A percentile compares a stretch with the other conserved stretches of the same genome.
phyloP scores from a whole-genome alignment of 176 grass and related monocot genomes.

The Carex parvula region DNA sequence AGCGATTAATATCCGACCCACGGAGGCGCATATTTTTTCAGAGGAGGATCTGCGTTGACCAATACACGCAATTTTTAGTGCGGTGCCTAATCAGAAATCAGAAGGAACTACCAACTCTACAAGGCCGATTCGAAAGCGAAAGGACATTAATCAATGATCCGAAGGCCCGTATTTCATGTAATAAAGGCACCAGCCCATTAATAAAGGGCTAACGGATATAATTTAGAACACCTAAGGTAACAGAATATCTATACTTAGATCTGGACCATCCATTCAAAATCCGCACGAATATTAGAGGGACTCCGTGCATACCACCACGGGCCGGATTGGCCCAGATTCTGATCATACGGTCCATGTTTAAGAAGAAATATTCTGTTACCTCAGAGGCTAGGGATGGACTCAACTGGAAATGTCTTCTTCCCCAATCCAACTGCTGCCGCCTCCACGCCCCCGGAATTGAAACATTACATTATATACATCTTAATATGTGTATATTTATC shows the following conservation, averaged over 20 bases:
- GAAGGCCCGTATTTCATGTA: background rate
- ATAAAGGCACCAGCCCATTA: background rate
- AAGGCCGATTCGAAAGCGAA: background rate
- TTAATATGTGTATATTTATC: background rate
- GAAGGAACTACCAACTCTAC: too few relatives aligned
- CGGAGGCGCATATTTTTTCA: too few relatives aligned
- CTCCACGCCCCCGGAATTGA: background rate
- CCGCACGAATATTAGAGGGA: too few relatives aligned
- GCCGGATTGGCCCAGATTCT: too few relatives aligned
- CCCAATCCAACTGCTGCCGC: constrained; percentile 34
- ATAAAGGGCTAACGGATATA: background rate
- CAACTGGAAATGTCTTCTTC: constrained; percentile 31
- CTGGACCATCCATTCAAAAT: too few relatives aligned
- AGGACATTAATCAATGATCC: background rate
- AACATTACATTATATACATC: background rate
- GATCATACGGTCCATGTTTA: too few relatives aligned
- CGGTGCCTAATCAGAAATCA: background rate
- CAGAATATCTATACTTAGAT: background rate
- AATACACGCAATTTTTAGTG: background rate
- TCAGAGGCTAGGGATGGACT: too few relatives aligned
- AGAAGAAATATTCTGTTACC: too few relatives aligned
- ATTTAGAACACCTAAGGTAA: too few relatives aligned
- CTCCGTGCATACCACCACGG: too few relatives aligned
- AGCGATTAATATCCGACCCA: too few relatives aligned
- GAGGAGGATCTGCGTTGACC: background rate